Evolutionary conservation across 768 basidiomycete genomes (phyloP).

Genomic region (Podaxis sp.): DNA sequence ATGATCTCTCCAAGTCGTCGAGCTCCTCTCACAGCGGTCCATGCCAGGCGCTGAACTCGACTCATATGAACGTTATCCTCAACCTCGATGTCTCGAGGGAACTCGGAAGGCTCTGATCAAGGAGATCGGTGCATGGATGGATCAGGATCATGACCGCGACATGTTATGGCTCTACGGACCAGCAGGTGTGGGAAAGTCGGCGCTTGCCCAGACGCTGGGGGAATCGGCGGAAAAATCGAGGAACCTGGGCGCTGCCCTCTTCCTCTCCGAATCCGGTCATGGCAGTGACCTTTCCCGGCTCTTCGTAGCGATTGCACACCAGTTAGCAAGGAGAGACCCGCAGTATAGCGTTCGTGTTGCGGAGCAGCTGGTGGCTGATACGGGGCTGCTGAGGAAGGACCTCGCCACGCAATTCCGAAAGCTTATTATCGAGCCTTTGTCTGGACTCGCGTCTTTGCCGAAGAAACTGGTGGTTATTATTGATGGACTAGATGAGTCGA

Average conservation of each 20-base stretch:
- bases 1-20: not conserved
- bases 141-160: not conserved
- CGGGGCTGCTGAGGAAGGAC: not conserved
- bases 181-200: slow-evolving; percentile 15
- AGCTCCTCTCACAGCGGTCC: not conserved
- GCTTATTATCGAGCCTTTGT: slow-evolving; percentile 11
- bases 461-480: slow-evolving; percentile 8
- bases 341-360: not conserved
- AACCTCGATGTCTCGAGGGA: slow-evolving; percentile 6
- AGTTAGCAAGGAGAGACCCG: slow-evolving; percentile 1
- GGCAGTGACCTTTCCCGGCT: slow-evolving; percentile 8
- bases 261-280: slow-evolving; percentile 9
- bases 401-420: slow-evolving; percentile 4
- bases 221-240: slow-evolving; percentile 4
- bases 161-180: slow-evolving; percentile 2
- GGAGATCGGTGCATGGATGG: slow-evolving; percentile 9
- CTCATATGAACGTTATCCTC: not conserved
- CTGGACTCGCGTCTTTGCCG: not conserved
- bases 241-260: slow-evolving; percentile 10
- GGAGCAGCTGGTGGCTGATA: slow-evolving; percentile 1
- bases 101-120: slow-evolving; percentile 4
- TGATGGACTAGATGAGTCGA: slow-evolving; percentile 18
- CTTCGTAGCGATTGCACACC: slow-evolving; percentile 14
- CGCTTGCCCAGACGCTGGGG: slow-evolving; percentile 14
- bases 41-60: not conserved